These are phyloP conservation scores for Brassica cretica DNA, from an alignment of 345 rosid species.

Conservation along the genomic window DNA sequence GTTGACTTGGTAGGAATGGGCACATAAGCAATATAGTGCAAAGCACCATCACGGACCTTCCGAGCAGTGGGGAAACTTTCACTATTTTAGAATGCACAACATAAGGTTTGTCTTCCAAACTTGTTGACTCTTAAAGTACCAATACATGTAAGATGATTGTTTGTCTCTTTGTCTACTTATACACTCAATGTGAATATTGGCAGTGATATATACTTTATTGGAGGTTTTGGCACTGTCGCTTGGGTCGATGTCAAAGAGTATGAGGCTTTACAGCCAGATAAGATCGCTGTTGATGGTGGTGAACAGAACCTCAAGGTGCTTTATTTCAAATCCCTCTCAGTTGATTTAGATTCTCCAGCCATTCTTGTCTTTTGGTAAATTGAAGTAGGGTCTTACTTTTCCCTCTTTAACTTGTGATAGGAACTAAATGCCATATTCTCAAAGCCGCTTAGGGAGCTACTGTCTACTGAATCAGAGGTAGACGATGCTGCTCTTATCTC, in stretches of 20 bases:
- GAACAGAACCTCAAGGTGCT: constrained; percentile 84
- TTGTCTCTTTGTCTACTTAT: background rate
- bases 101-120: constrained; percentile 59
- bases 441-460: constrained; percentile 69
- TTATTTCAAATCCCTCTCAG: background rate
- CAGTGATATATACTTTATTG: constrained; percentile 96
- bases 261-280: constrained; percentile 79
- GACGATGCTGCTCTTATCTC: constrained; percentile 96
- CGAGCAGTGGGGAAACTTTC: constrained; percentile 96
- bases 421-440: constrained; percentile 75
- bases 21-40: constrained; percentile 84
- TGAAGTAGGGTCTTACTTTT: background rate
- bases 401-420: background rate
- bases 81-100: constrained; percentile 90
- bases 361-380: background rate
- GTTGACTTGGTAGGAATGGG: constrained; percentile 77
- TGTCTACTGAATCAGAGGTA: constrained; percentile 65
- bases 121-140: constrained; percentile 1
- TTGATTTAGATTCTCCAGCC: background rate
- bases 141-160: background rate
- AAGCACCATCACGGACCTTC: constrained; percentile 92
- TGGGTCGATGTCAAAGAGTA: constrained; percentile 97
- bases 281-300: constrained; percentile 94
- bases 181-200: constrained; percentile 15
- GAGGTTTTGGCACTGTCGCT: constrained; percentile 98